A percentile compares a stretch with the other conserved stretches of the same genome.
phyloP scores from a whole-genome alignment of 257 asterid genomes.

The Anisodus tanguticus region DNA sequence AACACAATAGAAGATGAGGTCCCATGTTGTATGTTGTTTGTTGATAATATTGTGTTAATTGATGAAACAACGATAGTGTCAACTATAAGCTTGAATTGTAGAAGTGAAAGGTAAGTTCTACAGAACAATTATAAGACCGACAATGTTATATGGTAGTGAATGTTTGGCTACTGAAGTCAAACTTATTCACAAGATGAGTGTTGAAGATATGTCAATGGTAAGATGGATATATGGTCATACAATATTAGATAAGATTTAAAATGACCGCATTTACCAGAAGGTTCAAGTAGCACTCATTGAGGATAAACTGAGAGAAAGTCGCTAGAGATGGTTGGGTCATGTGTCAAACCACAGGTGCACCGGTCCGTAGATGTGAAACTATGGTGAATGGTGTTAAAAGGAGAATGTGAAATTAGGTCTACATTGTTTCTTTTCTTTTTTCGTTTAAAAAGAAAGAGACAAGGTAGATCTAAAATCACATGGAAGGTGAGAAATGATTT shows the following conservation, averaged over 20 bases:
- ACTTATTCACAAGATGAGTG: background rate
- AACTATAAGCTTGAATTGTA: no score
- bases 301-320: background rate
- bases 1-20: no score
- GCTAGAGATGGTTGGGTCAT: background rate
- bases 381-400: background rate
- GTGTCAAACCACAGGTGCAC: background rate
- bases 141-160: no score
- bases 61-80: no score
- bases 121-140: no score
- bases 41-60: no score
- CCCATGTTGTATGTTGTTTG: no score
- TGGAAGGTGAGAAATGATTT: background rate
- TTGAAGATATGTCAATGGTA: background rate
- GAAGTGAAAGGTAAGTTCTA: no score
- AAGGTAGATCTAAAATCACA: background rate
- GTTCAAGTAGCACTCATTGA: background rate
- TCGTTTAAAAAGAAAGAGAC: background rate
- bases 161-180: no score
- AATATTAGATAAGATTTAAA: background rate
- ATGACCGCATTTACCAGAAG: background rate
- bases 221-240: background rate
- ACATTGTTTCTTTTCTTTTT: no score
- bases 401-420: background rate
- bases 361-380: background rate